Evolutionary conservation across 352 stramenopile genomes (phyloP), one percentile per base, ranked within the genome.

Genomic region (Blastocystis sp.): DNA sequence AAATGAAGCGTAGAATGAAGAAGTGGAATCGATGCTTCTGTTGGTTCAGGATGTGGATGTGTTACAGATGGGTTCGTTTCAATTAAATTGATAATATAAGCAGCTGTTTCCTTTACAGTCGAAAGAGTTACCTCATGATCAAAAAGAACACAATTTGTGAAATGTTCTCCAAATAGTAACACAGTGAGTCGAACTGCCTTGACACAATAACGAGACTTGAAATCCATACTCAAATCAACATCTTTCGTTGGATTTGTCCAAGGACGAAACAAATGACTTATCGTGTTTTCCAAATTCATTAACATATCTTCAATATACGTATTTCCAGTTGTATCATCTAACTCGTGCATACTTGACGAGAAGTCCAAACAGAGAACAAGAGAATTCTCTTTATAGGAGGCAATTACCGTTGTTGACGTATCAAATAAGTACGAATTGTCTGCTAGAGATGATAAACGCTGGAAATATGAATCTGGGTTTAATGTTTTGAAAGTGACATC

Each of bases 341-440:
- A 56, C 6, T 32, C 39, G 16, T 51, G 54, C 71, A 83, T 83
- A 24, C 51, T 54, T 19, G 24, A n/a, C 29, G 71, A 51, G 16
- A 83, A 83, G 51, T 83, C 71, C 6, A 83, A 42, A 32, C 71
- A 83, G 14, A 83, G 49, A 51, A 83, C 39, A 12, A 83, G 16
- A 3, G 27, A 43, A 49, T 83, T 83, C 71, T 66, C 43, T 16
- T 49, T 54, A 51, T 83, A 83, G 9, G 43, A n/a, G n/a, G 24
- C 66, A 43, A 43, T n/a, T 0, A 83, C n/a, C n/a, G 24, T 42
- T 61, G 71, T 65, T 2, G 71, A 83, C n/a, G 71, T 66, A 24
- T 83, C 71, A 43, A 83, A 83, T 42, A 66, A 11, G 35, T 21
- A 66, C 0, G 16, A 9, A 49, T 61, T 67, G 0, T 83, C 71